Evolutionary conservation across 2,329 filamentous ascomycete species (phyloP).

Genomic region (Monosporascus sp.): DNA sequence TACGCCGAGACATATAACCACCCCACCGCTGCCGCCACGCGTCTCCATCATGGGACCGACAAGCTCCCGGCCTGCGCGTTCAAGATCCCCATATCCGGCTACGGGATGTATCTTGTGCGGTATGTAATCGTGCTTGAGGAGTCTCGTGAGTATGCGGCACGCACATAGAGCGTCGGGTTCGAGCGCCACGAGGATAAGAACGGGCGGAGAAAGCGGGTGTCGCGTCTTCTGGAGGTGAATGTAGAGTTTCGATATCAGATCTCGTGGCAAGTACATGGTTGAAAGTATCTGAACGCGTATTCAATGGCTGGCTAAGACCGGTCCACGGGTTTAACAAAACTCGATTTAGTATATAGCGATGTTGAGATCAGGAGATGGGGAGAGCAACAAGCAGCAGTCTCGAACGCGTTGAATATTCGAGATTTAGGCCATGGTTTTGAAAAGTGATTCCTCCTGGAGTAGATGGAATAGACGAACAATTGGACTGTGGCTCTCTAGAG

Average conservation of each 20-base stretch:
- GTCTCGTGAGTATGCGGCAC: conserved; percentile 83
- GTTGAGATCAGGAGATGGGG: background rate
- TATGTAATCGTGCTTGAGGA: conserved; percentile 97
- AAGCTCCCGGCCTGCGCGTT: conserved; percentile 71
- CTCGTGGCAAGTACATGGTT: conserved; percentile 89
- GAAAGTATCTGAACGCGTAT: conserved; percentile 28
- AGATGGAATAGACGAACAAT: conserved; percentile 4
- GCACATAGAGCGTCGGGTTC: conserved; percentile 95
- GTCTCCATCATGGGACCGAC: conserved; percentile 82
- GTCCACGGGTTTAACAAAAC: conserved; percentile 25
- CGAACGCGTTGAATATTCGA: conserved; percentile 1
- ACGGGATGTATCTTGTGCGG: conserved; percentile 96
- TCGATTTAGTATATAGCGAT: conserved; percentile 3
- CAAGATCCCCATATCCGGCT: conserved; percentile 84
- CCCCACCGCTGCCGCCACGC: conserved; percentile 77
- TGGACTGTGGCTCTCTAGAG: background rate
- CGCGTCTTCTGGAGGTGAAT: conserved; percentile 78
- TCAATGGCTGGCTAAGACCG: conserved; percentile 20
- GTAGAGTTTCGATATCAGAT: conserved; percentile 86
- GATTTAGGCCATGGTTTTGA: background rate
- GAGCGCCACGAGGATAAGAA: conserved; percentile 86
- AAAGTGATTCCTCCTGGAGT: background rate
- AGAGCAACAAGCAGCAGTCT: background rate
- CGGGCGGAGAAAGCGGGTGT: conserved; percentile 84
- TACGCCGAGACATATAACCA: conserved; percentile 88